Percentiles rank a stretch among this genome's conserved stretches.
phyloP scores from a whole-genome alignment of 2,329 filamentous ascomycete genomes.

The Bimuria novae-zelandiae region DNA sequence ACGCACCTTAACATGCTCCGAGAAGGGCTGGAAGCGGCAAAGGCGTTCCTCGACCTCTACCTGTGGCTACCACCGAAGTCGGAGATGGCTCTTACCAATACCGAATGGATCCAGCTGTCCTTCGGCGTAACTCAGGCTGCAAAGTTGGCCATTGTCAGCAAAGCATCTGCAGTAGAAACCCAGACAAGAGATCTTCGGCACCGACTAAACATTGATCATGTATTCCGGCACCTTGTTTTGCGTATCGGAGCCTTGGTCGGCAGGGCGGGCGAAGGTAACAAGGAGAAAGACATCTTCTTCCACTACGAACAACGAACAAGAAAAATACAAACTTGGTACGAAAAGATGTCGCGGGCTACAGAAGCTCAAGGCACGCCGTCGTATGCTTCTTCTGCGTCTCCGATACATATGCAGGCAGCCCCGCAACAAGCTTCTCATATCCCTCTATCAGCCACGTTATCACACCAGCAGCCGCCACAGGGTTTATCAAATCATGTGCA shows the following conservation, averaged over 20 bases:
- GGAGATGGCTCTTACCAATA: conserved; percentile 46
- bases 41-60: conserved; percentile 40
- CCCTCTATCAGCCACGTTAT: conserved; percentile 21
- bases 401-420: neutral
- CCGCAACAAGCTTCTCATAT: conserved; percentile 14
- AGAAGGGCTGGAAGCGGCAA: conserved; percentile 31
- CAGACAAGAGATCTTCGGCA: conserved; percentile 34
- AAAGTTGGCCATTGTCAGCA: conserved; percentile 37
- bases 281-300: conserved; percentile 33
- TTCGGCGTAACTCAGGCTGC: conserved; percentile 41
- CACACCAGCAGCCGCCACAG: conserved; percentile 23
- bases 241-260: conserved; percentile 34
- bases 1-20: conserved; percentile 28
- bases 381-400: conserved; percentile 1
- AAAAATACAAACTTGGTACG: conserved; percentile 38
- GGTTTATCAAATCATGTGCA: conserved; percentile 2
- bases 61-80: conserved; percentile 41
- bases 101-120: conserved; percentile 48
- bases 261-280: conserved; percentile 24
- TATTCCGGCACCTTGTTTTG: conserved; percentile 31
- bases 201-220: conserved; percentile 31
- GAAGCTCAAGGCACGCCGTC: neutral
- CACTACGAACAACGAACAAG: conserved; percentile 31
- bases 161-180: conserved; percentile 25
- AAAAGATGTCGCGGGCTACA: conserved; percentile 30